phyloP scores from a whole-genome alignment of 345 rosid genomes.

The Salix arbutifolia region DNA sequence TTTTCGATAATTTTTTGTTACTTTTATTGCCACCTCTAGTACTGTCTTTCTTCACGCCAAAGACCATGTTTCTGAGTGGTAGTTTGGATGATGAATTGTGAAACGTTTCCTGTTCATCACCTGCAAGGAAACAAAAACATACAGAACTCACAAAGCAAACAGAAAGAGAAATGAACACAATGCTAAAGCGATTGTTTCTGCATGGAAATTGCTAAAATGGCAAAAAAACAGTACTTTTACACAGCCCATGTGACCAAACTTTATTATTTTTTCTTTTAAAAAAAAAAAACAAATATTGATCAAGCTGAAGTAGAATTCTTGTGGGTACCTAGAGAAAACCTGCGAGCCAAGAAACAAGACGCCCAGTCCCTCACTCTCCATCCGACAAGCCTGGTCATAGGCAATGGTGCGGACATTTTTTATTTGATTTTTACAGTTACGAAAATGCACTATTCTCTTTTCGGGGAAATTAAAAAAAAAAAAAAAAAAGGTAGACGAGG shows the following conservation, averaged over 20 bases:
- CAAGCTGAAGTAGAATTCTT: not conserved
- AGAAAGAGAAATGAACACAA: not conserved
- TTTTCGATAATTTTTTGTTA: slow-evolving; percentile 19
- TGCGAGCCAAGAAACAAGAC: slow-evolving; percentile 60
- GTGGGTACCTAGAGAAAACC: slow-evolving; percentile 43
- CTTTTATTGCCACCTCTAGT: slow-evolving; percentile 15
- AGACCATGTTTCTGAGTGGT: slow-evolving; percentile 14
- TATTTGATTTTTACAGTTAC: not conserved
- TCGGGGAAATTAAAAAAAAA: too few relatives aligned
- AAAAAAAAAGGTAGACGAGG: too few relatives aligned
- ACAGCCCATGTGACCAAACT: not conserved
- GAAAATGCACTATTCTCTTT: not conserved
- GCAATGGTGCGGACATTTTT: slow-evolving; percentile 42
- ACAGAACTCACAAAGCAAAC: not conserved
- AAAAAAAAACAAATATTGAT: not conserved
- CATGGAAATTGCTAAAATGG: not conserved
- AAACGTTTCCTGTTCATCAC: slow-evolving; percentile 30
- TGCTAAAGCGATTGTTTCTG: not conserved
- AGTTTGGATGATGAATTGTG: slow-evolving; percentile 13
- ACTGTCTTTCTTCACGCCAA: slow-evolving; percentile 9
- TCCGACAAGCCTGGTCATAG: slow-evolving; percentile 45
- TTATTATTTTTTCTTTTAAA: not conserved
- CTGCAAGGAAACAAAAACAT: slow-evolving; percentile 19
- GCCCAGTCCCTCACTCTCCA: slow-evolving; percentile 62
- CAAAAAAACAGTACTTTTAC: not conserved